These are phyloP conservation scores for Curvularia sp. DNA, from an alignment of 2,329 filamentous ascomycete species.

Conservation along the genomic window DNA sequence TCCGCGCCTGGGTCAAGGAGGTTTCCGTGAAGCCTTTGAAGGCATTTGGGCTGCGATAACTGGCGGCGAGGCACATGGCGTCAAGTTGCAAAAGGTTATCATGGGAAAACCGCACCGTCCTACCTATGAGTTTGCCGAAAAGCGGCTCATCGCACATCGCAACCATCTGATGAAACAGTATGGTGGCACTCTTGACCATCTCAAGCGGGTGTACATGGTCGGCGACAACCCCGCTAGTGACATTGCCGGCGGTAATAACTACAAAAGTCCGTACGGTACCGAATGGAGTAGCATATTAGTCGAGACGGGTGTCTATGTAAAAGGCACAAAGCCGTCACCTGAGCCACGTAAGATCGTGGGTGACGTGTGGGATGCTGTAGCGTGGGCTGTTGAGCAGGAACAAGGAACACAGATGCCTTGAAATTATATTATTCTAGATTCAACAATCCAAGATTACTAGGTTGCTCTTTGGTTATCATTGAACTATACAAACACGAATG, in stretches of 20 bases:
- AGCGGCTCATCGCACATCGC: constrained; percentile 70
- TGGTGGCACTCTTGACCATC: constrained; percentile 48
- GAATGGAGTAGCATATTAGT: constrained; percentile 81
- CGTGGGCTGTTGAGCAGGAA: constrained; percentile 71
- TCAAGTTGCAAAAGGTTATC: constrained; percentile 67
- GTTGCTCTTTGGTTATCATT: background rate
- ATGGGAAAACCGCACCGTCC: constrained; percentile 82
- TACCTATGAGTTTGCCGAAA: constrained; percentile 87
- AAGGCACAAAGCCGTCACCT: constrained; percentile 63
- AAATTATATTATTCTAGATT: background rate
- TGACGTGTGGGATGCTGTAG: constrained; percentile 78
- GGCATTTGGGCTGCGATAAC: constrained; percentile 81
- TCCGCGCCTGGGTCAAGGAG: constrained; percentile 88
- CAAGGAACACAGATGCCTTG: constrained; percentile 54
- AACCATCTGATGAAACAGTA: constrained; percentile 54
- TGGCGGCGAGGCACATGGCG: constrained; percentile 60
- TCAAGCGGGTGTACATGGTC: constrained; percentile 89
- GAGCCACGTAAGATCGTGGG: constrained; percentile 71
- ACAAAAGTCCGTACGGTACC: constrained; percentile 69
- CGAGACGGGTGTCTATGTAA: constrained; percentile 77
- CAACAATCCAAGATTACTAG: background rate
- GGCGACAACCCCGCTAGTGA: constrained; percentile 80
- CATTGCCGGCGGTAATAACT: constrained; percentile 85
- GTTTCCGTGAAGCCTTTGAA: constrained; percentile 81
- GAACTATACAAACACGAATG: background rate